Conservation (phyloP, 129 eudicot genomes). For the Chrysanthemum seticuspe region DNA sequence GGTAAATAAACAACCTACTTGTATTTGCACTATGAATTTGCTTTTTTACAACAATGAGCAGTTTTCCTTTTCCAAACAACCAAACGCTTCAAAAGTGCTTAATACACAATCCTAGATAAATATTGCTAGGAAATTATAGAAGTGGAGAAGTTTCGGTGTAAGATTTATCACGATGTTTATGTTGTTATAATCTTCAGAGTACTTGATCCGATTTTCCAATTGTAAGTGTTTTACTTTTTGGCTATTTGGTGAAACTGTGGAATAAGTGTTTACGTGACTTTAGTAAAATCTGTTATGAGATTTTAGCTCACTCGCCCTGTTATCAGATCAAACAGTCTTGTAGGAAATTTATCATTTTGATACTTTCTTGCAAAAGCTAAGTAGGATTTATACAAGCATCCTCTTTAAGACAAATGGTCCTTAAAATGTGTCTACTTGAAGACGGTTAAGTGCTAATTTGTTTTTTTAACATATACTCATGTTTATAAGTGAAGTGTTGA, state of each 20-base stretch:
- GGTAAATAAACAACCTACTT: no score
- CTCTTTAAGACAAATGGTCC: not conserved
- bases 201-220: not conserved
- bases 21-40: no score
- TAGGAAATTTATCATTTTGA: not conserved
- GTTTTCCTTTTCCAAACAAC: no score
- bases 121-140: no score
- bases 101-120: no score
- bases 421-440: not conserved
- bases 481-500: no score
- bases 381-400: not conserved
- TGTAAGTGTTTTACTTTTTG: not conserved
- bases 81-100: no score
- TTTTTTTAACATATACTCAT: no score
- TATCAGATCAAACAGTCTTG: not conserved
- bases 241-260: not conserved
- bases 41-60: no score
- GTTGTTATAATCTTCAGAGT: not conserved
- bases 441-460: no score
- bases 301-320: not conserved
- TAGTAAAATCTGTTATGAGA: not conserved
- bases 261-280: not conserved
- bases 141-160: not conserved
- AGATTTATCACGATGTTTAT: not conserved
- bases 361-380: not conserved